These are phyloP conservation scores for Wickerhamomyces alni DNA, from an alignment of 805 yeast species.

Conservation along the genomic window DNA sequence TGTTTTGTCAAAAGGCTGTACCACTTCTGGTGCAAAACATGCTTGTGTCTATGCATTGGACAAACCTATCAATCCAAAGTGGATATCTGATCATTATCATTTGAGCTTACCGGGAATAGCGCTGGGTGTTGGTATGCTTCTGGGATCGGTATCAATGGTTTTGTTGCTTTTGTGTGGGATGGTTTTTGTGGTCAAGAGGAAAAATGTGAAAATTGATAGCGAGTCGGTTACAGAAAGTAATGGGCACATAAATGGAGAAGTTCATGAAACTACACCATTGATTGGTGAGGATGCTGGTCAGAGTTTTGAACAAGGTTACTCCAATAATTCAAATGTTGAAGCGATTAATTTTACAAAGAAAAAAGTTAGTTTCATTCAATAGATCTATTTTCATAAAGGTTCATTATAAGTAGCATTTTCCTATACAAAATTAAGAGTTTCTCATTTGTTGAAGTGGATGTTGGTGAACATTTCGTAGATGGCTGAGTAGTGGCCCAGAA, in stretches of 20 bases:
- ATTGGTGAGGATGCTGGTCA: not conserved
- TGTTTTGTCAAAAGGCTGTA: slow-evolving; percentile 56
- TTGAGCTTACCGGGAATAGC: slow-evolving; percentile 64
- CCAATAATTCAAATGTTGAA: slow-evolving; percentile 13
- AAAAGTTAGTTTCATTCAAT: not conserved
- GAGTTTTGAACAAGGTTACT: slow-evolving; percentile 21
- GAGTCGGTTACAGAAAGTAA: not conserved
- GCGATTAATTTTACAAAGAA: slow-evolving; percentile 11
- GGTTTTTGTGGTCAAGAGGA: slow-evolving; percentile 24
- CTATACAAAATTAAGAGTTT: too few relatives aligned
- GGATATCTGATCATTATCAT: slow-evolving; percentile 55
- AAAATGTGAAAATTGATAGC: not conserved
- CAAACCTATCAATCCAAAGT: slow-evolving; percentile 55
- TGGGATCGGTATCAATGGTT: slow-evolving; percentile 46
- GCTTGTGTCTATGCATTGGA: slow-evolving; percentile 63
- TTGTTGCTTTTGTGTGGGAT: slow-evolving; percentile 30
- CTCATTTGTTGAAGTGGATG: slow-evolving; percentile 15
- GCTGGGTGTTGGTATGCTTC: slow-evolving; percentile 56
- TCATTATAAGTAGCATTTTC: not conserved
- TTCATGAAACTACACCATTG: not conserved
- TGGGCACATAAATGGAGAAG: not conserved
- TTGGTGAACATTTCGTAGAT: slow-evolving; percentile 62
- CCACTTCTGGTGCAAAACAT: slow-evolving; percentile 33
- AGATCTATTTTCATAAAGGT: too few relatives aligned
- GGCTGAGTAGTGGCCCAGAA: slow-evolving; percentile 83